A percentile compares a stretch with the other conserved stretches of the same genome.
Evolutionary conservation across 495 filamentous ascomycete genomes (phyloP).

Genomic region (Penicillium arizonense): DNA sequence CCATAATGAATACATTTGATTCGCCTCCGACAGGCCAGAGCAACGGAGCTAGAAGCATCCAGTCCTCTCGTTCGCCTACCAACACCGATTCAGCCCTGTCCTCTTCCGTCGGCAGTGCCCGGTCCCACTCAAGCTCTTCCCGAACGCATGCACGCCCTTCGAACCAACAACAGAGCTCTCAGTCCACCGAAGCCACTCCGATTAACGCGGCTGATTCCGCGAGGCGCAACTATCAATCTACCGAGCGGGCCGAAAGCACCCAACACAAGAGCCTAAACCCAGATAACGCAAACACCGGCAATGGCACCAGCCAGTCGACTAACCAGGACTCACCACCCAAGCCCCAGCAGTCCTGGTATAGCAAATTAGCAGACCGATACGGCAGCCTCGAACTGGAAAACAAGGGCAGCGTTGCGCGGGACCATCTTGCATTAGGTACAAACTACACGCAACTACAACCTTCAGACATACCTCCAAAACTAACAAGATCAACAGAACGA

Average conservation of each 20-base stretch:
- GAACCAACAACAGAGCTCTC: conserved; percentile 12
- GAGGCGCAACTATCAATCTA: conserved; percentile 37
- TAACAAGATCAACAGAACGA: conserved; percentile 59
- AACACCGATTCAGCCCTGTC: conserved; percentile 20
- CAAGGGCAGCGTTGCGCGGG: conserved; percentile 91
- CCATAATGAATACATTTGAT: conserved; percentile 40
- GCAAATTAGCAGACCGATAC: conserved; percentile 60
- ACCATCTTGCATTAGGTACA: conserved; percentile 91
- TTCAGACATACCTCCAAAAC: conserved; percentile 8
- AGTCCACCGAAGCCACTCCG: conserved; percentile 32
- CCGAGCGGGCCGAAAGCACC: conserved; percentile 16
- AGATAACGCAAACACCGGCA: not conserved
- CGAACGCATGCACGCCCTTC: conserved; percentile 9
- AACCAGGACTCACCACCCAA: conserved; percentile 12
- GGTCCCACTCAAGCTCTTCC: conserved; percentile 24
- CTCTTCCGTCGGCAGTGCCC: conserved; percentile 23
- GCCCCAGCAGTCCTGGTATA: conserved; percentile 46
- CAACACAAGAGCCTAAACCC: not conserved
- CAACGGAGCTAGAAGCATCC: conserved; percentile 16
- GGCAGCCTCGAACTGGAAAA: conserved; percentile 91
- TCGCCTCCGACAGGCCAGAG: conserved; percentile 21
- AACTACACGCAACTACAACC: not conserved
- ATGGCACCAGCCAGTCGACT: conserved; percentile 1
- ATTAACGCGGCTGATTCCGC: conserved; percentile 25
- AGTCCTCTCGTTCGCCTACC: conserved; percentile 26